Base-by-base conservation (phyloP, 2,329 filamentous ascomycete genomes). In the Phaeoacremonium minimum region DNA sequence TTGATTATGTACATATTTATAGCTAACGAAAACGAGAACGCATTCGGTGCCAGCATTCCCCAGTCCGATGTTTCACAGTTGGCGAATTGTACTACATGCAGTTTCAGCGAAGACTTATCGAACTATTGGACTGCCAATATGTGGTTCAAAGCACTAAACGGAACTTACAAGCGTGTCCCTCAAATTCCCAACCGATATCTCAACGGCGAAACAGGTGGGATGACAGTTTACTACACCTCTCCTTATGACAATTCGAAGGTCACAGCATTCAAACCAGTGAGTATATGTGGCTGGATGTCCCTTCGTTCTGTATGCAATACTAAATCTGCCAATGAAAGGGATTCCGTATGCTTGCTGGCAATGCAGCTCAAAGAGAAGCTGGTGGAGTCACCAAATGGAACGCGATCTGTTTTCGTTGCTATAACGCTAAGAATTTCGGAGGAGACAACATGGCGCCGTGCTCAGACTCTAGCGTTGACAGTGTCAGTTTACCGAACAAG, bases 301-400 rank as follows among this genome's bases (percentile, higher is more conserved):
- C n/a, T n/a, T n/a, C n/a, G n/a, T n/a, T n/a, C n/a, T n/a, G n/a
- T n/a, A n/a, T n/a, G n/a, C n/a, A n/a, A n/a, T n/a, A n/a, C n/a
- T n/a, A n/a, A n/a, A n/a, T n/a, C n/a, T n/a, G n/a, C n/a, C n/a
- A n/a, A n/a, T n/a, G n/a, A n/a, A n/a, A n/a, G 15, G 66, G 66
- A 3, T 70, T 69, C 51, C 58, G 65, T 16, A 68, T 68, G 64
- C 56, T 68, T 31, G 53, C 67, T 32, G 67, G 64, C 19, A 56
- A 67, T 32, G 51, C 56, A 49, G 57, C 15, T 15, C 35, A n/a
- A 31, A 26, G 8, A 18, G 28, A 9, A 17, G n/a, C 28, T 26
- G n/a, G n/a, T 15, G 17, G 11, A 36, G 30, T 18, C 26, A 36
- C 13, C 22, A 35, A n/a, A n/a, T n/a, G n/a, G n/a, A n/a, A n/a